These are phyloP conservation scores for Xylariaceae sp. DNA, from an alignment of 2,329 filamentous ascomycete species.

Conservation along the genomic window DNA sequence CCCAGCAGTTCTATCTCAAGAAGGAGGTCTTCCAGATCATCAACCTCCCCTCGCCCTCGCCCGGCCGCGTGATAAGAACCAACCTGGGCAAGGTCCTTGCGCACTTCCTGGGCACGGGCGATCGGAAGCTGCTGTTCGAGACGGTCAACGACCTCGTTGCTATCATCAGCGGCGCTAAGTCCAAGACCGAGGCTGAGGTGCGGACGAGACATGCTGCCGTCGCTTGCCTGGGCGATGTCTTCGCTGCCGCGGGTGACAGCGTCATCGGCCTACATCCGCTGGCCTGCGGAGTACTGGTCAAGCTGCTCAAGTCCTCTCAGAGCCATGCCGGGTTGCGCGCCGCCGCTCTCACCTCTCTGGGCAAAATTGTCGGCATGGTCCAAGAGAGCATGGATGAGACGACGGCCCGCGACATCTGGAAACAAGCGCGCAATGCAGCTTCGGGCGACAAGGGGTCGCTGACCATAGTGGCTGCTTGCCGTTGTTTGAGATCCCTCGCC, in stretches of 20 bases:
- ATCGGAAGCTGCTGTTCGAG: constrained; percentile 87
- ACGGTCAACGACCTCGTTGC: constrained; percentile 81
- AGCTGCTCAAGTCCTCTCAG: constrained; percentile 70
- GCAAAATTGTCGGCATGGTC: constrained; percentile 70
- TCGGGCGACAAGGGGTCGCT: constrained; percentile 74
- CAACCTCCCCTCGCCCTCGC: constrained; percentile 70
- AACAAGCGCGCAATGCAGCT: constrained; percentile 72
- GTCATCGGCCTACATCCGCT: constrained; percentile 76
- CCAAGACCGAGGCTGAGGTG: constrained; percentile 65
- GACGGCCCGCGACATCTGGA: constrained; percentile 87
- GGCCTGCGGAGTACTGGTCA: constrained; percentile 63
- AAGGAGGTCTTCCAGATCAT: constrained; percentile 92
- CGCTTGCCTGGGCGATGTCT: constrained; percentile 80
- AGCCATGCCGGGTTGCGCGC: constrained; percentile 77
- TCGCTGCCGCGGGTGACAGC: constrained; percentile 87
- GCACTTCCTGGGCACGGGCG: constrained; percentile 74
- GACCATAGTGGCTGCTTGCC: constrained; percentile 71
- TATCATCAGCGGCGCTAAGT: constrained; percentile 67
- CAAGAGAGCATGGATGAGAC: constrained; percentile 72
- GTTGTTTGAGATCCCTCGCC: constrained; percentile 67
- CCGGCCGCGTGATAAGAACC: constrained; percentile 82
- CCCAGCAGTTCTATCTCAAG: constrained; percentile 87
- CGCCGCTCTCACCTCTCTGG: constrained; percentile 66
- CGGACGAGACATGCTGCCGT: constrained; percentile 81
- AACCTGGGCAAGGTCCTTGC: constrained; percentile 80